Evolutionary conservation across 805 yeast genomes (phyloP), one percentile per base, ranked within the genome.

Genomic region (Nakazawaea populi): DNA sequence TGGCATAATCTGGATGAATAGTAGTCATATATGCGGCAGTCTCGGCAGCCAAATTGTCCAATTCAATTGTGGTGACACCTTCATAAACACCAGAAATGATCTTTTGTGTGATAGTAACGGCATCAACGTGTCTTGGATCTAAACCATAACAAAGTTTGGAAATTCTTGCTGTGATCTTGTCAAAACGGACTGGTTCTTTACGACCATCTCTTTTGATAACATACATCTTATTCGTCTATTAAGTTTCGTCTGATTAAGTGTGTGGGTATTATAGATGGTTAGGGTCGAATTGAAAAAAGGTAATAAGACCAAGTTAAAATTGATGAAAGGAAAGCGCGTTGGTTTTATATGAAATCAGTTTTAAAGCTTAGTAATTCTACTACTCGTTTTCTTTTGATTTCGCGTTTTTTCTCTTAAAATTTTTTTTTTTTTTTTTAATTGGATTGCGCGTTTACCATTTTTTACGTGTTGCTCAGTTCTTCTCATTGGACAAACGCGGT

Each of bases 11-110:
- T 28, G 96, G 96, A 67, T 92, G 97, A 53, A 83, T 78, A 5
- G 97, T 91, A 43, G 97, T 89, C 90, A 91, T 82, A 58, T 89
- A 87, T 30, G 98, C 98, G 47, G 94, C 87, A 14, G 94, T 88
- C 69, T 94, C 99, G 31, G 98, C 96, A 35, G 96, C 91, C 44
- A 67, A 54, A 14, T 59, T 57, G 4, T 62, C 40, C 8, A 69
- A 54, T 43, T 79, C 79, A 28, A 70, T 67, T 29, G 76, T 69
- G 46, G 71, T 71, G 29, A 78, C 72, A 36, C 70, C 72, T 46
- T 71, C 73, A 44, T 80, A 79, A 24, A 79, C 75, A 24, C 83
- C 83, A 1, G 67, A 59, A 38, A 67, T 67, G 14, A 78, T 76
- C 57, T 76, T 72, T 51, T 71, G 98, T 29, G 99, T 94, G 70